Base-by-base conservation (phyloP, 495 filamentous ascomycete genomes). In the Podospora conica region DNA sequence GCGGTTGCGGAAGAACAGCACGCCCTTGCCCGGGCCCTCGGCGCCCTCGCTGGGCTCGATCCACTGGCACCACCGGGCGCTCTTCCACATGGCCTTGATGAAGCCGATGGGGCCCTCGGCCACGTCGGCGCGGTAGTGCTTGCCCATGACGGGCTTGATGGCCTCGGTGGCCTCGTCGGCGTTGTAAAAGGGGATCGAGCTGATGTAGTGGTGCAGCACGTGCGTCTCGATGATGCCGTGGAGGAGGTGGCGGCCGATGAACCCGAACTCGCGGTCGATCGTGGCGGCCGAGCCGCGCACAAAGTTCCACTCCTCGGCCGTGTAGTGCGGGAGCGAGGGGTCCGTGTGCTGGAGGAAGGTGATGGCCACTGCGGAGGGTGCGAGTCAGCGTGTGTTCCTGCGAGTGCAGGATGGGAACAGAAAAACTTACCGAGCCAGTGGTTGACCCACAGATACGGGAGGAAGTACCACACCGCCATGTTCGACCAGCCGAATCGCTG, bases 381-480 rank as follows among this genome's bases (percentile, higher is more conserved):
- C 76, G 78, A 66, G 68, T 64, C 63, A 69, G 59, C 9, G 57
- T 29, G 54, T 27, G 9, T 55, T 25, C 53, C 22, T 33, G 7
- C 21, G 11, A 11, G 25, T 23, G 23, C 21, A 28, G 48, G 25
- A 29, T 55, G 3, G 10, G 20, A 29, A 22, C 6, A 57, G 58
- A 3, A 21, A 24, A 21, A 24, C 87, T 81, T 85, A 90, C 88
- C 88, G 62, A 92, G 86, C 90, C 95, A 98, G 86, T 98, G 94
- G 85, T 98, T 96, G 24, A 98, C 95, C 94, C 94, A 97, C 68
- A 98, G 81, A 77, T 97, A 98, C 10, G 95, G 95, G 64, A 96
- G 72, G 73, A 91, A 87, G 78, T 98, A 98, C 93, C 95, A 98
- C 54, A 98, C 88, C 27, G 89, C 78, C 72, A 98, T 80, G 79